Conservation (phyloP, 208 protist genomes). For the Trypanosoma scelopori region DNA sequence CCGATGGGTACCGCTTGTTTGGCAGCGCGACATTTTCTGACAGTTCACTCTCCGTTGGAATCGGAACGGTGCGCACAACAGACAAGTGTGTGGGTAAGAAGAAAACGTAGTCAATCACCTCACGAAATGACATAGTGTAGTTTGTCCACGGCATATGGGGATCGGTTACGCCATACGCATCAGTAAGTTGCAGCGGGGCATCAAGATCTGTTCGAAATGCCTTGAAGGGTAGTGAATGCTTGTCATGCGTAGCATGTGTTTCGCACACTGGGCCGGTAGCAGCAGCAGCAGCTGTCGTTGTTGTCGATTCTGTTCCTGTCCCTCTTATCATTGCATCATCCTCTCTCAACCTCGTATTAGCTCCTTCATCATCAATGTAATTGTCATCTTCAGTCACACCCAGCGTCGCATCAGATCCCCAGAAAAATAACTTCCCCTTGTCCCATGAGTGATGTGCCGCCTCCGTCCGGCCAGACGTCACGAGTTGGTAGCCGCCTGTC, state of each 20-base stretch:
- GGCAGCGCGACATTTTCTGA: conserved; percentile 81
- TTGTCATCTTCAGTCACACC: conserved; percentile 48
- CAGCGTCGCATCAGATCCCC: conserved; percentile 78
- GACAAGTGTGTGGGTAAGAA: conserved; percentile 54
- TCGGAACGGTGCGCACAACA: conserved; percentile 70
- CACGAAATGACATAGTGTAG: conserved; percentile 85
- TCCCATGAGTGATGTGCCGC: conserved; percentile 72
- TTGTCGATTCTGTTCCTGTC: neutral
- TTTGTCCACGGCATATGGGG: conserved; percentile 83
- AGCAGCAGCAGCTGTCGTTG: neutral
- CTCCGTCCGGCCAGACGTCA: conserved; percentile 73
- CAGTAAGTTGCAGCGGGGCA: conserved; percentile 44
- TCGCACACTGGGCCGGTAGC: neutral
- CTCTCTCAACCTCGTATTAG: neutral
- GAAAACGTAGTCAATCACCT: conserved; percentile 92
- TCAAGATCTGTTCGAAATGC: conserved; percentile 37
- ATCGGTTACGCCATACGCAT: conserved; percentile 65
- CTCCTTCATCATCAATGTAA: conserved; percentile 4
- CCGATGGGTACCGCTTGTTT: conserved; percentile 84
- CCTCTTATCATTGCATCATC: no score
- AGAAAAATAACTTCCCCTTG: conserved; percentile 82
- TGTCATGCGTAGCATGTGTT: neutral
- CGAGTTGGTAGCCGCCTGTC: conserved; percentile 81
- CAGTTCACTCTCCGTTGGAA: conserved; percentile 74
- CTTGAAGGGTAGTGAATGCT: conserved; percentile 27